Evolutionary conservation across 148 eudicot species (phyloP).

Genomic region (Camellia lanceoleosa): DNA sequence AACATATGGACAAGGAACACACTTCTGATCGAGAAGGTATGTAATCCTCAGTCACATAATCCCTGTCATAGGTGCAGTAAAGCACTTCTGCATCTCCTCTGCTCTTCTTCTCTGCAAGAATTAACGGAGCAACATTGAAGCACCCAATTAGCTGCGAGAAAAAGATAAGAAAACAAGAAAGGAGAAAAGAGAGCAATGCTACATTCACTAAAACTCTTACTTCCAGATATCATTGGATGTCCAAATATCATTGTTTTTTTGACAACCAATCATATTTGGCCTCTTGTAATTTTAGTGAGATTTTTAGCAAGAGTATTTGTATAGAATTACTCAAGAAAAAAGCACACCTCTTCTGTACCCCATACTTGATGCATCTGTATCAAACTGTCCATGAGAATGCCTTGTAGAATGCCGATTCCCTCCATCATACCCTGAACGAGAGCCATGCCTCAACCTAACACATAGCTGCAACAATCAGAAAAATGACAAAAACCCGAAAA

Average conservation of each 20-base stretch:
- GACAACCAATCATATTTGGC: too few species aligned
- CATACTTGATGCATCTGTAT: not conserved
- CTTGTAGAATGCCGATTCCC: not conserved
- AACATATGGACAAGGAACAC: not conserved
- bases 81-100: not conserved
- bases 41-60: not conserved
- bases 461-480: not conserved
- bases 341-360: not conserved
- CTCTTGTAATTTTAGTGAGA: too few species aligned
- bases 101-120: constrained; percentile 1
- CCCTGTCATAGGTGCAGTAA: constrained; percentile 3
- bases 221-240: too few species aligned
- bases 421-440: constrained; percentile 3
- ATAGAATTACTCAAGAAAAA: not conserved
- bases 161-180: not conserved
- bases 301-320: not conserved
- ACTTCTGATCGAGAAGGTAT: constrained; percentile 5
- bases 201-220: too few species aligned
- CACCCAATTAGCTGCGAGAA: not conserved
- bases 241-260: too few species aligned
- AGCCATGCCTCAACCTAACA: constrained; percentile 1
- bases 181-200: not conserved
- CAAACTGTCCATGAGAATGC: constrained; percentile 8
- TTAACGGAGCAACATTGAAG: not conserved
- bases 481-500: not conserved